Evolutionary conservation across 2,329 filamentous ascomycete species (phyloP).

Genomic region (Ophiocordyceps sinensis): DNA sequence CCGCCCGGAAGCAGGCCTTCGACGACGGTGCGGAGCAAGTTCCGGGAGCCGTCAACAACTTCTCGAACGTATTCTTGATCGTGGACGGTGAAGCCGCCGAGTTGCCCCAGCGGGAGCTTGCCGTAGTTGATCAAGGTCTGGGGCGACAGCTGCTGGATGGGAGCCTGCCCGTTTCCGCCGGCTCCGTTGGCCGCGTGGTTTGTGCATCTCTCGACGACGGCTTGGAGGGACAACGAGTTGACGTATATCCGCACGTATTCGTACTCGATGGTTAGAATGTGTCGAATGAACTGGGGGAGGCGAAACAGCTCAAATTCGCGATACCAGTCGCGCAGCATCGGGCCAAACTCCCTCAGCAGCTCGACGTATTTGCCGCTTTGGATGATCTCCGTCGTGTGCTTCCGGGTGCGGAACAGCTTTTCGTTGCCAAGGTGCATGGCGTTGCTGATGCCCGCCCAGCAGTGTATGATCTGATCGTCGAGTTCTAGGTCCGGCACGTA

Average conservation of each 20-base stretch:
- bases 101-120: constrained; percentile 46
- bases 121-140: constrained; percentile 52
- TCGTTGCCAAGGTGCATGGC: constrained; percentile 87
- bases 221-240: constrained; percentile 86
- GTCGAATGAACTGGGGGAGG: constrained; percentile 48
- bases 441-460: constrained; percentile 87
- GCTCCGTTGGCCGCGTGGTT: constrained; percentile 47
- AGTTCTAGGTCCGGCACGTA: constrained; percentile 53
- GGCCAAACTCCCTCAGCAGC: constrained; percentile 67
- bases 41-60: constrained; percentile 64
- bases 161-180: constrained; percentile 16
- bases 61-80: constrained; percentile 63
- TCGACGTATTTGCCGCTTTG: constrained; percentile 73
- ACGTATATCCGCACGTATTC: constrained; percentile 91
- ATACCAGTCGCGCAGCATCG: constrained; percentile 65
- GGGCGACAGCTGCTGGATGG: constrained; percentile 32
- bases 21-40: constrained; percentile 62
- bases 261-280: constrained; percentile 86
- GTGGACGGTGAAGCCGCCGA: constrained; percentile 48
- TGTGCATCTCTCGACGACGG: constrained; percentile 84
- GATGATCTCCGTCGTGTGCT: constrained; percentile 80
- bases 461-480: constrained; percentile 61
- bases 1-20: constrained; percentile 60
- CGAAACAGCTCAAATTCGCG: constrained; percentile 67
- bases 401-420: constrained; percentile 71